These are phyloP conservation scores for Pseudogymnoascus sp. DNA, from an alignment of 2,329 filamentous ascomycete genomes.

Conservation along the genomic window DNA sequence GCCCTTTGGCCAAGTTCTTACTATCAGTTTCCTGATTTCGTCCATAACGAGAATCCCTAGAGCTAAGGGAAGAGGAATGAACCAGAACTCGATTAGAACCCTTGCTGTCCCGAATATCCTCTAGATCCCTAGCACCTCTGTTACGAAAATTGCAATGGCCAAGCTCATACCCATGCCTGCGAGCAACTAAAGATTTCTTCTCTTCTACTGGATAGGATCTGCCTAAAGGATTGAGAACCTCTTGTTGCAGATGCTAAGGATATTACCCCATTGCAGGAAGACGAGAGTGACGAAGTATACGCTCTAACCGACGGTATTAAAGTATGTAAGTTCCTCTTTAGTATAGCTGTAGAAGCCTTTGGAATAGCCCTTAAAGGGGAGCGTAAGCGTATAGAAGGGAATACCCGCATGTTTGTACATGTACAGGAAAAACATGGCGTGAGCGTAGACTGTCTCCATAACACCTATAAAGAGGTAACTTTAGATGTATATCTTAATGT, in stretches of 20 bases:
- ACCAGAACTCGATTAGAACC: constrained; percentile 47
- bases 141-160: constrained; percentile 48
- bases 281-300: constrained; percentile 51
- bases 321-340: constrained; percentile 38
- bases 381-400: constrained; percentile 42
- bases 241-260: constrained; percentile 44
- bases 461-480: constrained; percentile 47
- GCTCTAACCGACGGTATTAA: constrained; percentile 45
- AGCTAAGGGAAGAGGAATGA: constrained; percentile 45
- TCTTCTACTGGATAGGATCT: constrained; percentile 40
- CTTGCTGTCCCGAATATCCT: constrained; percentile 42
- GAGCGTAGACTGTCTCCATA: constrained; percentile 45
- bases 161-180: constrained; percentile 42
- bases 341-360: constrained; percentile 47
- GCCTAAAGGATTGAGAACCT: constrained; percentile 47
- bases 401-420: constrained; percentile 44
- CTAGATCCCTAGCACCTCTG: constrained; percentile 46
- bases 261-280: constrained; percentile 49
- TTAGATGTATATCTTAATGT: constrained; percentile 45
- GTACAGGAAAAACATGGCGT: constrained; percentile 51
- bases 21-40: constrained; percentile 46
- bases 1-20: constrained; percentile 41
- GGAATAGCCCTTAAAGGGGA: constrained; percentile 43
- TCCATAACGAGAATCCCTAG: constrained; percentile 46
- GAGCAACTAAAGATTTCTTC: constrained; percentile 46